phyloP scores from a whole-genome alignment of 306 rosid species.

The Abrus precatorius region DNA sequence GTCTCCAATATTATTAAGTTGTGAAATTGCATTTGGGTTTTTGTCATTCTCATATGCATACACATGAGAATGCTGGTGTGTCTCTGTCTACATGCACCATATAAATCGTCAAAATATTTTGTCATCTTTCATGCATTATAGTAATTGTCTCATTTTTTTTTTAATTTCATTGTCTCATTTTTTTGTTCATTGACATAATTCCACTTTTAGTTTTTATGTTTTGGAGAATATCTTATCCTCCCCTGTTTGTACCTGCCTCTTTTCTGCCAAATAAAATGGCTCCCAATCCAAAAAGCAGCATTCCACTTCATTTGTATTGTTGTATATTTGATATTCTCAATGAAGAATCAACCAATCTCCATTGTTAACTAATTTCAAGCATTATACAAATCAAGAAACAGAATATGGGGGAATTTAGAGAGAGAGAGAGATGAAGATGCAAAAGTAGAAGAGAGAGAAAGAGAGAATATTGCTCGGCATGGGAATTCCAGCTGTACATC shows the following conservation, averaged over 20 bases:
- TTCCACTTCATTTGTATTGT: background rate
- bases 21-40: conserved; percentile 15
- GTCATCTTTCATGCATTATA: conserved; percentile 1
- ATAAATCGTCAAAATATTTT: conserved; percentile 1
- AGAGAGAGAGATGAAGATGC: background rate
- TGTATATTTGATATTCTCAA: background rate
- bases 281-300: background rate
- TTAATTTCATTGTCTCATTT: background rate
- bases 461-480: background rate
- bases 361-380: background rate
- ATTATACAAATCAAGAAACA: background rate
- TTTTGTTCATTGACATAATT: conserved; percentile 14
- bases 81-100: background rate
- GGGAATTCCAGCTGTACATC: background rate
- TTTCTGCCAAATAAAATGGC: background rate
- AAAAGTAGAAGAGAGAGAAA: background rate
- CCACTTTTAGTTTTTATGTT: background rate
- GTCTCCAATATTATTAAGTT: background rate
- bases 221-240: background rate
- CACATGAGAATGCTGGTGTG: background rate
- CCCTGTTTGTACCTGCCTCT: background rate
- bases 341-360: background rate
- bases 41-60: background rate
- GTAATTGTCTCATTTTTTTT: background rate
- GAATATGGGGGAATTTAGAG: background rate